phyloP scores from a whole-genome alignment of 1,284 basidiomycete genomes.

The Anthracocystis setariae region DNA sequence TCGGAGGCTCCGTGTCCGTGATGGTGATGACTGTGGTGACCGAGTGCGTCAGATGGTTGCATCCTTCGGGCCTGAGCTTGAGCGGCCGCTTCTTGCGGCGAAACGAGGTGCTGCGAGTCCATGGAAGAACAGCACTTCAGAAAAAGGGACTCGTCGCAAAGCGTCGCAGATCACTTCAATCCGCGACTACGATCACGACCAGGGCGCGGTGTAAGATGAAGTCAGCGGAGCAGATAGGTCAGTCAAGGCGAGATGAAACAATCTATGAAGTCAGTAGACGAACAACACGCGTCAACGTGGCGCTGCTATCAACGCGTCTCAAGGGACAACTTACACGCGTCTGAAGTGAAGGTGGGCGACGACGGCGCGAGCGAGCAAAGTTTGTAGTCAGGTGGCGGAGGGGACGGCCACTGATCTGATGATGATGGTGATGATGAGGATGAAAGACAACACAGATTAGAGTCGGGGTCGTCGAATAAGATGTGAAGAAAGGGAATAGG shows the following conservation, averaged over 20 bases:
- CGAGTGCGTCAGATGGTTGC: conserved; percentile 48
- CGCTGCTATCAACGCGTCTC: conserved; percentile 29
- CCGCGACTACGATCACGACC: conserved; percentile 25
- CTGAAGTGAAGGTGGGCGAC: conserved; percentile 35
- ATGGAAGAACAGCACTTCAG: conserved; percentile 44
- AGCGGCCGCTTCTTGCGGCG: conserved; percentile 55
- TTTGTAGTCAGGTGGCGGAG: conserved; percentile 9
- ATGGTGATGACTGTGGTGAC: conserved; percentile 47
- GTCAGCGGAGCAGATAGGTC: conserved; percentile 1
- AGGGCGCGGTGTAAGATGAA: conserved; percentile 1
- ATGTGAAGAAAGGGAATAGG: conserved; percentile 15
- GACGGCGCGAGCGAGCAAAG: conserved; percentile 38
- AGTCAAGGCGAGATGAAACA: conserved; percentile 18
- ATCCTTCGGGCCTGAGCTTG: conserved; percentile 55
- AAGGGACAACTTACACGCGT: conserved; percentile 39
- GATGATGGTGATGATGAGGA: neutral
- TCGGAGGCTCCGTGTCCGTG: conserved; percentile 42
- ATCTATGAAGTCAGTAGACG: conserved; percentile 28
- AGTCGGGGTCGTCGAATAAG: conserved; percentile 13
- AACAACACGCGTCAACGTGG: conserved; percentile 17
- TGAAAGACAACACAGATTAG: conserved; percentile 19
- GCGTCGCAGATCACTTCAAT: conserved; percentile 41
- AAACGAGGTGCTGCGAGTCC: conserved; percentile 54
- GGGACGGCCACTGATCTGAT: conserved; percentile 15
- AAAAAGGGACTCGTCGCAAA: conserved; percentile 25